Base-by-base conservation (phyloP, 2,329 filamentous ascomycete species). In the Emmonsiellopsis sp. region DNA sequence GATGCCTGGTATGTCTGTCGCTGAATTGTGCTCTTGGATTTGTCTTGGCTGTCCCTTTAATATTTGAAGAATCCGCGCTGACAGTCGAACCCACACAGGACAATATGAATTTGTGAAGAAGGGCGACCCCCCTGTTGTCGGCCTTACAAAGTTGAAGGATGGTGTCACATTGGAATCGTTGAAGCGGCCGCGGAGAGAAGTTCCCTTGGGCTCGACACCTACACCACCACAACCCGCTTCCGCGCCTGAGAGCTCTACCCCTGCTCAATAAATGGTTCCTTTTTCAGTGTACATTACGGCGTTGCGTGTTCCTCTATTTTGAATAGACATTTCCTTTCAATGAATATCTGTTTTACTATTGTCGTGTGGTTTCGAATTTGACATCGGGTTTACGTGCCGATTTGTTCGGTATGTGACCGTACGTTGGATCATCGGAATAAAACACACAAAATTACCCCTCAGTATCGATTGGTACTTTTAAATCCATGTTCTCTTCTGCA, bases 81-180 rank as follows among this genome's bases (percentile, higher is more conserved):
- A 37, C 43, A 11, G 34, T 9, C 27, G 17, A 17, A 27, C 14
- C 37, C 37, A 40, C 51, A 42, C 55, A 74, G 71, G 74, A 46
- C 64, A 73, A 66, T 98, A 89, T 75, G 90, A 96, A 66, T 95
- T 97, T 66, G 90, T 96, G 36, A 89, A 85, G 76, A 96, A 88
- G 73, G 90, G 89, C 6, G 93, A 96, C 63, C 78, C 90, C 2
- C 84, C 93, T 0, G 81, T 95, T 39, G 92, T 98, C 66, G 93
- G 93, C 33, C 83, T 96, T 58, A 97, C 91, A 17, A 96, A 95
- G 71, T 73, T 98, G 52, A 82, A 79, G 39, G 77, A 89, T 55
- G 90, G 90, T 7, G 70, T 95, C 32, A 95, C 90, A 21, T 71
- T 92, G 63, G 88, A 92, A 62, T 85, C 87, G 42, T 74, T 98